Conservation (phyloP, 768 basidiomycete species). For the Leccinellum luteum region DNA sequence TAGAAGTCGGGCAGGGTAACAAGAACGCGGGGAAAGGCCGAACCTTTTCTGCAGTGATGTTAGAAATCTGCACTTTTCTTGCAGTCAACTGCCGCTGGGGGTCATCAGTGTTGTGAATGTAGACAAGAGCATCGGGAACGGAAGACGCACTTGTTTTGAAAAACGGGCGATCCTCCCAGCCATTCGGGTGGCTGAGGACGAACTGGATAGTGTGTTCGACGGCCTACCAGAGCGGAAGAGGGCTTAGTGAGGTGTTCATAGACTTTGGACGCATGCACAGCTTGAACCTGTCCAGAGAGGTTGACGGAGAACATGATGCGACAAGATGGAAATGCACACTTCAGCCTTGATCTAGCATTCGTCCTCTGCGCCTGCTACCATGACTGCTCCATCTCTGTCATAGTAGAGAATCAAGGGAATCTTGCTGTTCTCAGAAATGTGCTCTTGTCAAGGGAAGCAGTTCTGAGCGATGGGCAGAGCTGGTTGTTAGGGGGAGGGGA, state of each 20-base stretch:
- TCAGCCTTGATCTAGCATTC: slow-evolving; percentile 70
- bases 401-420: too few relatives aligned
- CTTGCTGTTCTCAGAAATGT: too few relatives aligned
- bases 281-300: slow-evolving; percentile 56
- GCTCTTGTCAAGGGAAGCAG: too few relatives aligned
- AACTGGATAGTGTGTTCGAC: slow-evolving; percentile 70
- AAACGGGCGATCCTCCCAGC: too few relatives aligned
- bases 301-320: not conserved
- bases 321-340: slow-evolving; percentile 46
- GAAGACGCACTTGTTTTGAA: not conserved
- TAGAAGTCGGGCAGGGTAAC: not conserved
- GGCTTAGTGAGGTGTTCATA: too few relatives aligned
- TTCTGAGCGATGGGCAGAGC: too few relatives aligned
- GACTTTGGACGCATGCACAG: slow-evolving; percentile 72
- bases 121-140: too few relatives aligned
- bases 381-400: too few relatives aligned
- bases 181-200: slow-evolving; percentile 77
- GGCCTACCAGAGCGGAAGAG: slow-evolving; percentile 73
- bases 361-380: too few relatives aligned
- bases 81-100: slow-evolving; percentile 83
- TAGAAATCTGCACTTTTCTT: slow-evolving; percentile 95
- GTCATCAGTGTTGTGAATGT: not conserved
- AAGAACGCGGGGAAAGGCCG: not conserved
- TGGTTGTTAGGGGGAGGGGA: too few relatives aligned
- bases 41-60: slow-evolving; percentile 97